phyloP scores from a whole-genome alignment of 208 protist genomes.

The Endotrypanum monterogeii region DNA sequence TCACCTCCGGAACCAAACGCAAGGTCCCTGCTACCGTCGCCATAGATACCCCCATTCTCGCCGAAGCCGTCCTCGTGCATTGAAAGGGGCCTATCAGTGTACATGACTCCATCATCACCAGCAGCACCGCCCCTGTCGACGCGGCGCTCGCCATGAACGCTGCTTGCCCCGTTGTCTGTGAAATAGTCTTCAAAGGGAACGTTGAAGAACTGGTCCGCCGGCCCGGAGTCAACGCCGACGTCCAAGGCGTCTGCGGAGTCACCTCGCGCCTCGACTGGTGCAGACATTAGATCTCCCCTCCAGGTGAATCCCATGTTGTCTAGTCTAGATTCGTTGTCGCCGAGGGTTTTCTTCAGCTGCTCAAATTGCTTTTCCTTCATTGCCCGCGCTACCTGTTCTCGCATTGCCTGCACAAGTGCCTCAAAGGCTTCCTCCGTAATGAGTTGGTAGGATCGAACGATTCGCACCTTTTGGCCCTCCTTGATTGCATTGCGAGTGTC shows the following conservation, averaged over 20 bases:
- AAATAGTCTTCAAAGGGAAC: slow-evolving; percentile 53
- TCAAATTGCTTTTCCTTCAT: slow-evolving; percentile 80
- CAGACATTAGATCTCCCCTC: slow-evolving; percentile 45
- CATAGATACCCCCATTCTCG: slow-evolving; percentile 11
- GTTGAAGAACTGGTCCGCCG: slow-evolving; percentile 45
- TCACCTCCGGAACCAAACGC: slow-evolving; percentile 11
- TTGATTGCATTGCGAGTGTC: slow-evolving; percentile 72
- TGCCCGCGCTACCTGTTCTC: slow-evolving; percentile 49
- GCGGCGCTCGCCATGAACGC: slow-evolving; percentile 5
- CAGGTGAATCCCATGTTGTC: slow-evolving; percentile 56
- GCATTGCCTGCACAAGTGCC: slow-evolving; percentile 76
- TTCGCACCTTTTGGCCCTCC: slow-evolving; percentile 74
- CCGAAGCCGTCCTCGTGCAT: slow-evolving; percentile 15
- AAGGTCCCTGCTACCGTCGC: slow-evolving; percentile 4
- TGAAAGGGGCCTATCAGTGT: slow-evolving; percentile 22
- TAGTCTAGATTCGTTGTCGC: slow-evolving; percentile 64
- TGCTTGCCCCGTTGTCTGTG: slow-evolving; percentile 37
- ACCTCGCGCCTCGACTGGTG: slow-evolving; percentile 12
- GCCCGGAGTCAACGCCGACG: slow-evolving; percentile 25
- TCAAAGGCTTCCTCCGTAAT: slow-evolving; percentile 85
- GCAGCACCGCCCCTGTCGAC: slow-evolving; percentile 5
- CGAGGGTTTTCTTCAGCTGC: slow-evolving; percentile 72
- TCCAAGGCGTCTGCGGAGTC: slow-evolving; percentile 4
- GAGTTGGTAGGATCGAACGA: slow-evolving; percentile 85
- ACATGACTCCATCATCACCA: slow-evolving; percentile 9